A percentile compares a stretch with the other conserved stretches of the same genome.
Conservation (phyloP, 2,329 filamentous ascomycete genomes). For the Endothia cerciana region DNA sequence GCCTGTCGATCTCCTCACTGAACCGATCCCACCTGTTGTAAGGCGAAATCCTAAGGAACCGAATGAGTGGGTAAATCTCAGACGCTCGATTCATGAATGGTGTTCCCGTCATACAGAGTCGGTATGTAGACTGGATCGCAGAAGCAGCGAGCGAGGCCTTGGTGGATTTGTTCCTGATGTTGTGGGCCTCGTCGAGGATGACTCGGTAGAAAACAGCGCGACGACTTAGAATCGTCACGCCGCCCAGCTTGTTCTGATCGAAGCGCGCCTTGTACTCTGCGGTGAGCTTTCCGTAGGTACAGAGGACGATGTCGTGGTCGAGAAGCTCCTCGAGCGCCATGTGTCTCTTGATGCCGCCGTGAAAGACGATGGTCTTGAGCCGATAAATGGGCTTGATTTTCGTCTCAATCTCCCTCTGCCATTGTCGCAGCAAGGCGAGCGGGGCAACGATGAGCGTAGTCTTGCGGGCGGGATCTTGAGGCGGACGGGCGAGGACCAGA, state of each 20-base stretch:
- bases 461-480: constrained; percentile 46
- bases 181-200: constrained; percentile 27
- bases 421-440: constrained; percentile 89
- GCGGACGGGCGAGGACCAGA: constrained; percentile 62
- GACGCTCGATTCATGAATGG: constrained; percentile 24
- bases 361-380: constrained; percentile 36
- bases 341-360: constrained; percentile 31
- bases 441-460: constrained; percentile 81
- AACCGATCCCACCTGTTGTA: constrained; percentile 33
- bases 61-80: constrained; percentile 32
- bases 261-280: constrained; percentile 10
- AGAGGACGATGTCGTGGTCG: constrained; percentile 21
- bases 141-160: constrained; percentile 17
- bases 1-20: constrained; percentile 39
- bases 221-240: constrained; percentile 34
- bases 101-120: constrained; percentile 27
- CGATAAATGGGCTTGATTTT: constrained; percentile 36
- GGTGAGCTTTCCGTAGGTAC: constrained; percentile 25
- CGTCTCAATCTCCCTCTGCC: constrained; percentile 74
- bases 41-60: constrained; percentile 40
- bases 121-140: constrained; percentile 7
- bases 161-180: constrained; percentile 23
- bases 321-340: constrained; percentile 8
- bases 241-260: background rate
- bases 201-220: constrained; percentile 16